Conservation (phyloP, 306 rosid species). For the Datisca glomerata region DNA sequence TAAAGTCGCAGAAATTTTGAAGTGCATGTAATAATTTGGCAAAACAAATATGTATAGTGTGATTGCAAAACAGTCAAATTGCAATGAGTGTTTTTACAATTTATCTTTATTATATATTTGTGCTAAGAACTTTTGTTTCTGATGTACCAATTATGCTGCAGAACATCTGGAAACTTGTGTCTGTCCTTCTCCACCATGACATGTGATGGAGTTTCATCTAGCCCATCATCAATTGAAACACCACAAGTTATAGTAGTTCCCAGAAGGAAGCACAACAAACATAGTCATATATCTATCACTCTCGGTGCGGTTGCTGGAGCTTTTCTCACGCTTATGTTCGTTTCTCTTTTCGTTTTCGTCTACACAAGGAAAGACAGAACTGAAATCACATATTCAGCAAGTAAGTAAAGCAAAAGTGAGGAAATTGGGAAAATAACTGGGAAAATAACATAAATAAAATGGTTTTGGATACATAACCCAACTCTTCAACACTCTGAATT, state of each 20-base stretch:
- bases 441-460: too few species aligned
- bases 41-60: too few species aligned
- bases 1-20: too few species aligned
- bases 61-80: too few species aligned
- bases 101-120: too few species aligned
- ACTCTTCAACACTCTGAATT: too few species aligned
- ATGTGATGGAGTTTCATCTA: conserved; percentile 40
- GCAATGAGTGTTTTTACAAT: too few species aligned
- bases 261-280: conserved; percentile 25
- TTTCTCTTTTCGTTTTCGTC: conserved; percentile 26
- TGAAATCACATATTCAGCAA: conserved; percentile 30
- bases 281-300: conserved; percentile 29
- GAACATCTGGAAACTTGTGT: conserved; percentile 71
- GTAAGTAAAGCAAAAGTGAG: too few species aligned
- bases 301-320: conserved; percentile 48
- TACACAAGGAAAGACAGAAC: conserved; percentile 36
- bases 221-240: conserved; percentile 58
- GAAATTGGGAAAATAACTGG: too few species aligned
- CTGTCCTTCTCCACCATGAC: conserved; percentile 56
- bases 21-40: too few species aligned
- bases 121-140: too few species aligned
- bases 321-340: conserved; percentile 27
- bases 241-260: conserved; percentile 65
- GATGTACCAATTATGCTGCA: conserved; percentile 25
- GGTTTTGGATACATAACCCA: too few species aligned